Evolutionary conservation across 179 eudicot species (phyloP).

Genomic region (Heliamphora pulchella): DNA sequence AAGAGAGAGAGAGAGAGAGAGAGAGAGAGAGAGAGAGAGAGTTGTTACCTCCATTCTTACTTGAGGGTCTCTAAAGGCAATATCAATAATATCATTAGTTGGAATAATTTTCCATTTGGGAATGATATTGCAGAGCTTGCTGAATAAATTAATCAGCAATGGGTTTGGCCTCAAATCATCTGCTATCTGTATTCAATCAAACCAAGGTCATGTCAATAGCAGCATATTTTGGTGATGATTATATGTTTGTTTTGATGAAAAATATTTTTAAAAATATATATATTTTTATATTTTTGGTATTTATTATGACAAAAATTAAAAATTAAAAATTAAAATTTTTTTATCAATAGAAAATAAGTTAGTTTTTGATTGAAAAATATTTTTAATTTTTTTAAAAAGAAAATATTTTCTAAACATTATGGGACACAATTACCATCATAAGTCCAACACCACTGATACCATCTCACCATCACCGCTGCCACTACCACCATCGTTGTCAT

Average conservation of each 20-base stretch:
- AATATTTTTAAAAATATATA: not conserved
- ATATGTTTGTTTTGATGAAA: not conserved
- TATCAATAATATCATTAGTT: slow-evolving; percentile 57
- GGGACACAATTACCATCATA: too few relatives aligned
- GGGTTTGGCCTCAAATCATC: slow-evolving; percentile 61
- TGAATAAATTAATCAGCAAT: slow-evolving; percentile 33
- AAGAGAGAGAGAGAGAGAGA: not conserved
- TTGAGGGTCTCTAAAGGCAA: slow-evolving; percentile 64
- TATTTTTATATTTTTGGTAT: too few relatives aligned
- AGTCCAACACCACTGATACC: too few relatives aligned
- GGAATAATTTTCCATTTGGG: slow-evolving; percentile 85
- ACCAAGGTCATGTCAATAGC: not conserved
- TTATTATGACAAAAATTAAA: too few relatives aligned
- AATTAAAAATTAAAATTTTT: too few relatives aligned
- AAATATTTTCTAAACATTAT: too few relatives aligned
- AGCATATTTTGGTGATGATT: not conserved
- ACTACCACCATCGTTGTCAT: too few relatives aligned
- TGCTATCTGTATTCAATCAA: slow-evolving; percentile 43
- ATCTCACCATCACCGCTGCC: too few relatives aligned
- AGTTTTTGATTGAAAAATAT: too few relatives aligned
- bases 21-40: not conserved
- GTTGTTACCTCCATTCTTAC: slow-evolving; percentile 52
- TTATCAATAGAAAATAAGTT: too few relatives aligned
- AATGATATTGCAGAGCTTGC: slow-evolving; percentile 34
- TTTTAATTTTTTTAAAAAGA: too few relatives aligned